Conservation (phyloP, 768 basidiomycete genomes). For the Boletus pseudo-olivaceus region DNA sequence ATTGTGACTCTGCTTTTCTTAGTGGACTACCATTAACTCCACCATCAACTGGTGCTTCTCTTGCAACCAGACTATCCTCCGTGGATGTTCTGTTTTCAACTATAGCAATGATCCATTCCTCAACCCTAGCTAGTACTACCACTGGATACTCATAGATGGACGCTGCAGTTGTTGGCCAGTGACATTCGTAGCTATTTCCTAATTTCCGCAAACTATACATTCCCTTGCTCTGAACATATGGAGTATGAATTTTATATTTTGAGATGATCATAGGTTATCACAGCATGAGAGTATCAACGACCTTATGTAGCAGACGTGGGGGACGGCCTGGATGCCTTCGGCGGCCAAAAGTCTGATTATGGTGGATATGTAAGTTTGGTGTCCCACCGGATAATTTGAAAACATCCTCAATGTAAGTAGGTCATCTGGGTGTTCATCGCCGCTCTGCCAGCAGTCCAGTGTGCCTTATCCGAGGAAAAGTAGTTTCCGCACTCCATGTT, state of each 20-base stretch:
- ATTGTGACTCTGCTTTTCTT: background rate
- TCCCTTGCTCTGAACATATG: background rate
- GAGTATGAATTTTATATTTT: background rate
- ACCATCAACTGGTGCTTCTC: constrained; percentile 34
- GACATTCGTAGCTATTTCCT: background rate
- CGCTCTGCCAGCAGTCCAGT: background rate
- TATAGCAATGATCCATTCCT: constrained; percentile 29
- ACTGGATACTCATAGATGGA: background rate
- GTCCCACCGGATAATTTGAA: background rate
- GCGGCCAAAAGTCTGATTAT: background rate
- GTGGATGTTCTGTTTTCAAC: constrained; percentile 32
- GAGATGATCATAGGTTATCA: background rate
- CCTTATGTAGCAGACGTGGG: background rate
- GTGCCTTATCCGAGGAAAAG: background rate
- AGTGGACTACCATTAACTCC: constrained; percentile 29
- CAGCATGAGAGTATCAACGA: background rate
- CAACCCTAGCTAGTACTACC: constrained; percentile 25
- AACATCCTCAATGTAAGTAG: background rate
- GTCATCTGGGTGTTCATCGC: background rate
- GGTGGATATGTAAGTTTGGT: no score
- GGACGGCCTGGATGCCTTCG: no score
- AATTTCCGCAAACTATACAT: background rate
- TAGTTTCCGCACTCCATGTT: background rate
- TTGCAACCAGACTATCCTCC: constrained; percentile 32
- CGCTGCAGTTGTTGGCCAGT: background rate